phyloP scores from a whole-genome alignment of 1,284 basidiomycete species.

The Lignosus rhinocerotis region DNA sequence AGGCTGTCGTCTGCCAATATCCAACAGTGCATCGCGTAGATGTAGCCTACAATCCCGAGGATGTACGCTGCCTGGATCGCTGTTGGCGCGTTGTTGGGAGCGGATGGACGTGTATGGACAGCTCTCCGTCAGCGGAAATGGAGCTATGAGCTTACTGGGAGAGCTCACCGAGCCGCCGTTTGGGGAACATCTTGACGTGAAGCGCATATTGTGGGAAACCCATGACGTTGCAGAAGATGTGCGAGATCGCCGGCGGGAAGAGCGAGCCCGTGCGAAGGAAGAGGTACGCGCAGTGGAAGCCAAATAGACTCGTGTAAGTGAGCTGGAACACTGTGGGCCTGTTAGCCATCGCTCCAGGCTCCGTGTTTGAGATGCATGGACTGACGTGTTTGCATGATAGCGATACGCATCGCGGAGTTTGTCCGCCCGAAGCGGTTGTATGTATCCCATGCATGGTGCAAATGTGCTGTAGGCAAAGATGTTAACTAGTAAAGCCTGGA shows the following conservation, averaged over 20 bases:
- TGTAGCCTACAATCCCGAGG: constrained; percentile 33
- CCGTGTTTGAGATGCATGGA: constrained; percentile 11
- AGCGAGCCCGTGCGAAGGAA: constrained; percentile 79
- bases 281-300: constrained; percentile 85
- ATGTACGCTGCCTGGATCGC: constrained; percentile 33
- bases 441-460: constrained; percentile 88
- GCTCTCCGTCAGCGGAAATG: constrained; percentile 4
- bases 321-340: constrained; percentile 75
- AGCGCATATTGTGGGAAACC: constrained; percentile 67
- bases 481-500: constrained; percentile 2
- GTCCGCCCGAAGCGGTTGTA: constrained; percentile 75
- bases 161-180: constrained; percentile 30
- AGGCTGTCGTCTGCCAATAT: constrained; percentile 28
- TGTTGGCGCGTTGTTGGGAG: constrained; percentile 11
- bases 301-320: constrained; percentile 88
- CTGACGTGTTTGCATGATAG: constrained; percentile 63
- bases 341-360: constrained; percentile 3
- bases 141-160: not conserved
- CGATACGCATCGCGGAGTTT: constrained; percentile 57
- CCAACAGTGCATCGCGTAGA: constrained; percentile 35
- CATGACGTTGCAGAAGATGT: constrained; percentile 94
- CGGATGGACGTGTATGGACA: not conserved
- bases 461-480: constrained; percentile 62
- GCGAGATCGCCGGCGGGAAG: constrained; percentile 66
- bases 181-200: constrained; percentile 36